These are phyloP conservation scores for Colletotrichum sp. DNA, from an alignment of 2,329 filamentous ascomycete species.

Conservation along the genomic window DNA sequence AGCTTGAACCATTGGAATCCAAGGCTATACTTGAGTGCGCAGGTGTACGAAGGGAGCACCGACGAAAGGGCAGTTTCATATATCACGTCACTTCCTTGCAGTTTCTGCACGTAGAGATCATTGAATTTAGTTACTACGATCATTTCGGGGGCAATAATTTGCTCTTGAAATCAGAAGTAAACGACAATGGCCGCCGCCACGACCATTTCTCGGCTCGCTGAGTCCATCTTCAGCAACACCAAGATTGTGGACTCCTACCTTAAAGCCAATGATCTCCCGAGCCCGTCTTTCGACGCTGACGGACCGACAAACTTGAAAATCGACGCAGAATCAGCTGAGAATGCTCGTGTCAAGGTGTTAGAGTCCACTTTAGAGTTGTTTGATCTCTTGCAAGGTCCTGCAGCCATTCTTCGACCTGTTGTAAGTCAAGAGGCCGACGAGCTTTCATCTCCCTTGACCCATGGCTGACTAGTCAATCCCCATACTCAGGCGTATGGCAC, in stretches of 20 bases:
- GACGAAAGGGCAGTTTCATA: not conserved
- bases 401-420: not conserved
- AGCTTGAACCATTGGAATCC: not conserved
- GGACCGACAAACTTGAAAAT: not conserved
- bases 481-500: not conserved
- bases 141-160: not conserved
- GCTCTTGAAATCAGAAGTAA: not conserved
- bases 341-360: not conserved
- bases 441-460: not conserved
- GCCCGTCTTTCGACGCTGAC: not conserved
- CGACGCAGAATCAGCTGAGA: not conserved
- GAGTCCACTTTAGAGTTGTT: not conserved
- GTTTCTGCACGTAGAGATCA: not conserved
- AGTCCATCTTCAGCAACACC: not conserved
- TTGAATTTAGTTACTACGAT: not conserved
- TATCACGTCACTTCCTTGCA: not conserved
- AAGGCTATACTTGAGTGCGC: not conserved
- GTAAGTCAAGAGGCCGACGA: not conserved
- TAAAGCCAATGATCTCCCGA: not conserved
- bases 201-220: not conserved
- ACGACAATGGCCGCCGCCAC: not conserved
- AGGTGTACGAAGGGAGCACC: not conserved
- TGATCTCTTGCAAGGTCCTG: not conserved
- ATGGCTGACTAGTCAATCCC: not conserved
- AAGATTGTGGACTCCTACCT: not conserved